Evolutionary conservation across 306 rosid genomes (phyloP).

Genomic region (Dryas octopetala): DNA sequence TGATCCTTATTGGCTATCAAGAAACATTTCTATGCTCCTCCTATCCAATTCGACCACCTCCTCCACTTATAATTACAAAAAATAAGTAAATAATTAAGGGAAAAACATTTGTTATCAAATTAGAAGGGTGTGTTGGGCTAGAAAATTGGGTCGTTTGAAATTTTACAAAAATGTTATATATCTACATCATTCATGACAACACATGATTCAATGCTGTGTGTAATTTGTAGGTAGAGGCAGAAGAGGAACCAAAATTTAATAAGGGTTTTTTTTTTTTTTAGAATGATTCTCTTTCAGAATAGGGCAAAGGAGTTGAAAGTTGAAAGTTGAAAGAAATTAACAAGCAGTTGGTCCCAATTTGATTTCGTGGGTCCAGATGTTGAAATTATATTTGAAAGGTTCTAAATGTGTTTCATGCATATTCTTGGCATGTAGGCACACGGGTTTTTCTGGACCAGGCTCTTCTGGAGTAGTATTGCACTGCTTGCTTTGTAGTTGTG

Average conservation of each 20-base stretch:
- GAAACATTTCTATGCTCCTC: not conserved
- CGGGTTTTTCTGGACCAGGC: conserved; percentile 5
- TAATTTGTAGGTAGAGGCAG: not conserved
- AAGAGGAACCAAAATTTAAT: not conserved
- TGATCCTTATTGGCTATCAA: too few relatives aligned
- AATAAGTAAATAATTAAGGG: too few relatives aligned
- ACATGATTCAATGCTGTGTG: not conserved
- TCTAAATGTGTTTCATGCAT: not conserved
- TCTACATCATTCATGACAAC: conserved; percentile 31
- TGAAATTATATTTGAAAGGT: not conserved
- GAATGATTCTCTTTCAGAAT: conserved; percentile 6
- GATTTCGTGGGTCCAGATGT: conserved; percentile 28
- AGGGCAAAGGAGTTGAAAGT: not conserved
- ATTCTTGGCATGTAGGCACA: not conserved
- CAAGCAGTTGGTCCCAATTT: conserved; percentile 7
- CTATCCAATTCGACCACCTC: not conserved
- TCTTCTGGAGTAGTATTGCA: not conserved
- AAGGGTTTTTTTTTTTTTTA: not conserved
- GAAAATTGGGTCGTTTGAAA: not conserved
- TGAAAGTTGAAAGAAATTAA: not conserved
- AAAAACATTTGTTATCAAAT: too few relatives aligned
- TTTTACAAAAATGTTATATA: not conserved
- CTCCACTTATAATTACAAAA: not conserved
- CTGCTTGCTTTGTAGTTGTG: not conserved
- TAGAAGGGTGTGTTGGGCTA: too few relatives aligned